These are phyloP conservation scores for Coprinopsis marcescibilis DNA, from an alignment of 768 basidiomycete genomes.

Conservation along the genomic window DNA sequence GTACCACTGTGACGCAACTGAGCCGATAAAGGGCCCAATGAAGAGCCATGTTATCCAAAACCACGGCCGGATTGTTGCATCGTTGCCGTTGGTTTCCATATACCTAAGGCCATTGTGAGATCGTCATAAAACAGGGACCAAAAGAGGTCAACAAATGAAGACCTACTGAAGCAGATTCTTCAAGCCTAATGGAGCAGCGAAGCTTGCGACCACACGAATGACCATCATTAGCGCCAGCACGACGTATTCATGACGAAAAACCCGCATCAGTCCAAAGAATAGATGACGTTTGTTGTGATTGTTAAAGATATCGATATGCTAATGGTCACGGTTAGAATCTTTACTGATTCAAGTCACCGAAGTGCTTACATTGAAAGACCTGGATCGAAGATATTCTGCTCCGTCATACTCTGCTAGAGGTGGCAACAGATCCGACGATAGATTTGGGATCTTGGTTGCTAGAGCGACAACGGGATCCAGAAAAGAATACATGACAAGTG, in stretches of 20 bases:
- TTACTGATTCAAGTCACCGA: not conserved
- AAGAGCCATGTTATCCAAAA: conserved; percentile 56
- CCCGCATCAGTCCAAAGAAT: conserved; percentile 37
- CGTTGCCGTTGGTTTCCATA: conserved; percentile 45
- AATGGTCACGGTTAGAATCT: not conserved
- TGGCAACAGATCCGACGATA: conserved; percentile 51
- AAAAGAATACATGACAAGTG: conserved; percentile 43
- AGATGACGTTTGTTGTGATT: conserved; percentile 34
- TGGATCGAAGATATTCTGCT: conserved; percentile 23
- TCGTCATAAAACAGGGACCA: not conserved
- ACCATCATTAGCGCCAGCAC: conserved; percentile 24
- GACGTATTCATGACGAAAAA: conserved; percentile 29
- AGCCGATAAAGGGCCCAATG: conserved; percentile 37
- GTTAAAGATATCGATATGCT: conserved; percentile 33
- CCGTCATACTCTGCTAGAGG: conserved; percentile 61
- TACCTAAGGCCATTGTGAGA: too few species aligned
- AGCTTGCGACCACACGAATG: conserved; percentile 23
- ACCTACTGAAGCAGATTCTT: conserved; percentile 33
- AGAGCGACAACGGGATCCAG: conserved; percentile 47
- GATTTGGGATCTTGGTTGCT: conserved; percentile 39
- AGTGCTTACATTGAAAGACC: conserved; percentile 21
- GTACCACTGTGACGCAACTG: conserved; percentile 49
- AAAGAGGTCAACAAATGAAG: not conserved
- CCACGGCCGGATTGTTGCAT: conserved; percentile 51
- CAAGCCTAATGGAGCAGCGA: conserved; percentile 32